A percentile compares a stretch with the other conserved stretches of the same genome.
Evolutionary conservation across 148 eudicot species (phyloP).

Genomic region (Limonium bicolor): DNA sequence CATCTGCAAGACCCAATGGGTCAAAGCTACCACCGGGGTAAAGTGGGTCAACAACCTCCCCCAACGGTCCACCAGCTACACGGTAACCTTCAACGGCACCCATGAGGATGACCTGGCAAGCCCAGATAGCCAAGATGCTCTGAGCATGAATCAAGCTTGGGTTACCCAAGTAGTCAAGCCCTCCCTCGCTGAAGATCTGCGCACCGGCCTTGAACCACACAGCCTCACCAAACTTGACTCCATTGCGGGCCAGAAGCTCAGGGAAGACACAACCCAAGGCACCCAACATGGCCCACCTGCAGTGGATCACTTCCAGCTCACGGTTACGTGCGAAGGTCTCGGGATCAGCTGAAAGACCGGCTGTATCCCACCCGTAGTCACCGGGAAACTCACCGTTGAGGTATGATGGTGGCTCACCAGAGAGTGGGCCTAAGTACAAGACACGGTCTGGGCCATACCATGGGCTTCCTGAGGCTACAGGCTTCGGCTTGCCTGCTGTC

Average conservation of each 20-base stretch:
- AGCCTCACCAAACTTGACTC: constrained; percentile 34
- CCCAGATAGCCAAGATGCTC: constrained; percentile 33
- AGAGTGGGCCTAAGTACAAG: constrained; percentile 33
- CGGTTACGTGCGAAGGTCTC: constrained; percentile 32
- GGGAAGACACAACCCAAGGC: constrained; percentile 30
- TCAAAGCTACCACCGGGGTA: constrained; percentile 28
- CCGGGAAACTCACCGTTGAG: constrained; percentile 33
- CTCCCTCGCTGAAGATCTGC: constrained; percentile 30
- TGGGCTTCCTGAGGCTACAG: constrained; percentile 3
- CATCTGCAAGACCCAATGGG: constrained; percentile 11
- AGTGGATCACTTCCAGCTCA: constrained; percentile 27
- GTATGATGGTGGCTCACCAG: constrained; percentile 28
- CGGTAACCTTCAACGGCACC: constrained; percentile 33
- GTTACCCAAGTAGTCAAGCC: constrained; percentile 31
- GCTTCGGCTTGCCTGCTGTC: constrained; percentile 2
- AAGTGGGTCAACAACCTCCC: constrained; percentile 27
- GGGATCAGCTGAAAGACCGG: constrained; percentile 29
- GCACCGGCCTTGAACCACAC: constrained; percentile 36
- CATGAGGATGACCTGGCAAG: constrained; percentile 29
- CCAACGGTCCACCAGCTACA: constrained; percentile 31
- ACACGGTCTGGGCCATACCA: constrained; percentile 14
- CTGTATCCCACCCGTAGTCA: constrained; percentile 31
- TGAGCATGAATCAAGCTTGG: constrained; percentile 30
- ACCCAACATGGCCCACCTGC: constrained; percentile 34
- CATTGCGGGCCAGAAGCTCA: constrained; percentile 27